Percentiles rank a stretch among this genome's conserved stretches.
These are phyloP conservation scores for Neonectria sp. DNA, from an alignment of 2,329 filamentous ascomycete species.

Conservation along the genomic window DNA sequence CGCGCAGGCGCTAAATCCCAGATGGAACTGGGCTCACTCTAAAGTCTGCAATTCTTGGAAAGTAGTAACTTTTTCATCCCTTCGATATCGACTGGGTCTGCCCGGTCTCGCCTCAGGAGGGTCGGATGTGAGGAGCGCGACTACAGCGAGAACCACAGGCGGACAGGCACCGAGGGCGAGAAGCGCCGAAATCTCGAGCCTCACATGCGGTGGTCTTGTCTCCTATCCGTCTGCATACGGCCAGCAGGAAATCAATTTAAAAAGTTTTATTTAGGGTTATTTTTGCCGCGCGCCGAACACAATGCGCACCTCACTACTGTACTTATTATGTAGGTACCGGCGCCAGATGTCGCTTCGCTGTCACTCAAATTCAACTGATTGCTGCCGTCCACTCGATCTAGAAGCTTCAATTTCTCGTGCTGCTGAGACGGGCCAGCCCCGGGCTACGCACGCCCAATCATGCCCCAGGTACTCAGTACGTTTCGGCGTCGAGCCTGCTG, in stretches of 20 bases:
- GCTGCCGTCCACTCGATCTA: constrained; percentile 44
- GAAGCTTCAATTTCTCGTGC: constrained; percentile 45
- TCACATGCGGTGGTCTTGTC: constrained; percentile 14
- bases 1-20: constrained; percentile 41
- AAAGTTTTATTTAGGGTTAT: constrained; percentile 4
- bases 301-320: constrained; percentile 44
- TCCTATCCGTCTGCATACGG: constrained; percentile 17
- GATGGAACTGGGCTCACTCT: constrained; percentile 19
- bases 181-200: constrained; percentile 20
- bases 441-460: constrained; percentile 41
- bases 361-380: constrained; percentile 33
- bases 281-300: constrained; percentile 25
- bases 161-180: constrained; percentile 22
- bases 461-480: constrained; percentile 34
- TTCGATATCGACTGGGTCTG: constrained; percentile 29
- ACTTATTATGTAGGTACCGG: constrained; percentile 33
- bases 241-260: constrained; percentile 22
- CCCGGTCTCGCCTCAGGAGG: constrained; percentile 14
- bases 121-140: constrained; percentile 14
- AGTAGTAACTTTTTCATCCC: constrained; percentile 13
- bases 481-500: constrained; percentile 21
- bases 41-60: constrained; percentile 6
- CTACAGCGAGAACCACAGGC: constrained; percentile 14
- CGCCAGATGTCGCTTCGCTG: constrained; percentile 18
- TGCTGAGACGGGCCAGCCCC: constrained; percentile 42